Evolutionary conservation across 1,139 yeast genomes (phyloP).

Genomic region (Nakaseomyces sp.): DNA sequence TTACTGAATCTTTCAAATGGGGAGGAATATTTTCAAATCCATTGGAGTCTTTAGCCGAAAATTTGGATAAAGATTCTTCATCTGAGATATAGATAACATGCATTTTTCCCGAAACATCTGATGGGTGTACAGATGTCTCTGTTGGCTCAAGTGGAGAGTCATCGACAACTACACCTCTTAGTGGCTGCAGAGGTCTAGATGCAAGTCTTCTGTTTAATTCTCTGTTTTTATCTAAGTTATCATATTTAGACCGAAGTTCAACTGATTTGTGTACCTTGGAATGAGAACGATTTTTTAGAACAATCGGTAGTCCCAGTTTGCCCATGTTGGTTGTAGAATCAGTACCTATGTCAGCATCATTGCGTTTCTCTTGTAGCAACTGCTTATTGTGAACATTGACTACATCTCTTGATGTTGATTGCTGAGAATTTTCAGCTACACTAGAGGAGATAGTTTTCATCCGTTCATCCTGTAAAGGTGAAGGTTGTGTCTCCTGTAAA

Average conservation of each 20-base stretch:
- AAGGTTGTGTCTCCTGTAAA: too few relatives aligned
- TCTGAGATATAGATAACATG: conserved; percentile 11
- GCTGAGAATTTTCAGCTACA: too few relatives aligned
- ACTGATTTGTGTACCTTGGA: neutral
- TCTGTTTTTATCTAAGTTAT: neutral
- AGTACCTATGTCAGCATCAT: too few relatives aligned
- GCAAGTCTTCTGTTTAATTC: neutral
- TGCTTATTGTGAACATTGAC: too few relatives aligned
- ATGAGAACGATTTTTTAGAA: too few relatives aligned
- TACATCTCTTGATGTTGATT: too few relatives aligned
- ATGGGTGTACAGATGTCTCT: neutral
- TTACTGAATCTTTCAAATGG: neutral
- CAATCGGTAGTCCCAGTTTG: too few relatives aligned
- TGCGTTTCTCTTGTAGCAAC: too few relatives aligned
- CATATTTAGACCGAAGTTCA: neutral
- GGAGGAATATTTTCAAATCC: neutral
- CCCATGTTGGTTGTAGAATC: too few relatives aligned
- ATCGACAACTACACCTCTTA: neutral
- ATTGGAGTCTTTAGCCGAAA: conserved; percentile 3
- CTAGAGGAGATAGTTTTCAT: too few relatives aligned
- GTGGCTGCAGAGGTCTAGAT: neutral
- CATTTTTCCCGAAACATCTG: conserved; percentile 10
- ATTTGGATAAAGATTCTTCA: conserved; percentile 6
- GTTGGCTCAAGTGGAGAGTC: neutral
- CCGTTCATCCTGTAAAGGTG: too few relatives aligned